phyloP scores from a whole-genome alignment of 805 yeast species.

The Candida hispaniensis region DNA sequence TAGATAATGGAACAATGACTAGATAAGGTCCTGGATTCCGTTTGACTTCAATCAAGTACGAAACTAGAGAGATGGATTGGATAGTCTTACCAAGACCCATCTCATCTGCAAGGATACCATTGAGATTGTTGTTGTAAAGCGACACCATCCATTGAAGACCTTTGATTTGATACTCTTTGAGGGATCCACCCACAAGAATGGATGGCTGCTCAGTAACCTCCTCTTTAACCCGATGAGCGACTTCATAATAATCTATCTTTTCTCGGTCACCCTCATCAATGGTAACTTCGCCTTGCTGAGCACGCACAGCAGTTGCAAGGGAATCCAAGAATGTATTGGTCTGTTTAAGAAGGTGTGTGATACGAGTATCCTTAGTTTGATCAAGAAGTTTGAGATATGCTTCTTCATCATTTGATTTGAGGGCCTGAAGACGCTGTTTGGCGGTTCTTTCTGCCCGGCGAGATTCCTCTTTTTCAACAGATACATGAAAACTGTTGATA shows the following conservation, averaged over 20 bases:
- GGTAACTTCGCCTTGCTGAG: slow-evolving; percentile 61
- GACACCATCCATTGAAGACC: slow-evolving; percentile 99
- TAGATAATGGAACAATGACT: slow-evolving; percentile 89
- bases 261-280: slow-evolving; percentile 44
- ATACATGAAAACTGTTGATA: slow-evolving; percentile 48
- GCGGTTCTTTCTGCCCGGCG: slow-evolving; percentile 87
- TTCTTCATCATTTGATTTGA: slow-evolving; percentile 94
- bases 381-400: slow-evolving; percentile 90
- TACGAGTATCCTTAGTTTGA: slow-evolving; percentile 95
- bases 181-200: slow-evolving; percentile 77
- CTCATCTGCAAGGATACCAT: slow-evolving; percentile 95
- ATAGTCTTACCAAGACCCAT: slow-evolving; percentile 98
- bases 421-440: slow-evolving; percentile 93
- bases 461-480: slow-evolving; percentile 80
- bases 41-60: slow-evolving; percentile 72
- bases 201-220: slow-evolving; percentile 69
- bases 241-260: slow-evolving; percentile 79
- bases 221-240: slow-evolving; percentile 83
- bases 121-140: slow-evolving; percentile 78
- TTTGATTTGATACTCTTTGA: slow-evolving; percentile 87
- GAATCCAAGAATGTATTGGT: slow-evolving; percentile 87
- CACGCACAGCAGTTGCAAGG: slow-evolving; percentile 79
- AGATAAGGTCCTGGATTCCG: slow-evolving; percentile 73
- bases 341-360: slow-evolving; percentile 84
- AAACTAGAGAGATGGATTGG: slow-evolving; percentile 78